These are phyloP conservation scores for Asclepias syriaca DNA, from an alignment of 257 asterid species.

Conservation along the genomic window DNA sequence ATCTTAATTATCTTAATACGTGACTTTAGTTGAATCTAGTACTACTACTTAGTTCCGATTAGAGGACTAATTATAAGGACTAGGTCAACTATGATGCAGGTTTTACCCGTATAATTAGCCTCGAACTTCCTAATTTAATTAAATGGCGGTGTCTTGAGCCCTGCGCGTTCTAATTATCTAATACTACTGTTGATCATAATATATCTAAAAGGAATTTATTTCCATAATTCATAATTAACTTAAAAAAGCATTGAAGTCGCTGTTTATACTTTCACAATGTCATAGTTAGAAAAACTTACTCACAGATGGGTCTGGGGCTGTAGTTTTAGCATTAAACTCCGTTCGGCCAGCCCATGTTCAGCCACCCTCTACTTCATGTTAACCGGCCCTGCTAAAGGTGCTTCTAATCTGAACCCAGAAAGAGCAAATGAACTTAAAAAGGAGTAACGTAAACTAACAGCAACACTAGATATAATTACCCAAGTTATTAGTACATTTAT, in stretches of 20 bases:
- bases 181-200: neutral
- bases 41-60: slow-evolving; percentile 20
- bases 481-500: neutral
- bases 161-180: neutral
- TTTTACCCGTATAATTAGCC: slow-evolving; percentile 5
- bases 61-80: slow-evolving; percentile 14
- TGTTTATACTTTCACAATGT: neutral
- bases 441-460: neutral
- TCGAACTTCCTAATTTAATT: slow-evolving; percentile 13
- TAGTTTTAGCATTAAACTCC: no score
- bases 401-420: neutral
- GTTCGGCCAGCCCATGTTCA: no score
- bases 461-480: neutral
- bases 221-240: neutral
- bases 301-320: no score
- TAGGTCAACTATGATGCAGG: slow-evolving; percentile 11
- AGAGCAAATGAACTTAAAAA: neutral
- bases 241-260: neutral
- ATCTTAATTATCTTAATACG: slow-evolving; percentile 14
- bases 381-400: neutral
- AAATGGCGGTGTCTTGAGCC: slow-evolving; percentile 23
- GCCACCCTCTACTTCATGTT: no score
- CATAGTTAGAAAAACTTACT: neutral
- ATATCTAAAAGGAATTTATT: neutral
- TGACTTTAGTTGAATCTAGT: neutral